Percentiles rank a stretch among this genome's conserved stretches.
Conservation (phyloP, 2,329 filamentous ascomycete species). For the Neonectria coccinea region DNA sequence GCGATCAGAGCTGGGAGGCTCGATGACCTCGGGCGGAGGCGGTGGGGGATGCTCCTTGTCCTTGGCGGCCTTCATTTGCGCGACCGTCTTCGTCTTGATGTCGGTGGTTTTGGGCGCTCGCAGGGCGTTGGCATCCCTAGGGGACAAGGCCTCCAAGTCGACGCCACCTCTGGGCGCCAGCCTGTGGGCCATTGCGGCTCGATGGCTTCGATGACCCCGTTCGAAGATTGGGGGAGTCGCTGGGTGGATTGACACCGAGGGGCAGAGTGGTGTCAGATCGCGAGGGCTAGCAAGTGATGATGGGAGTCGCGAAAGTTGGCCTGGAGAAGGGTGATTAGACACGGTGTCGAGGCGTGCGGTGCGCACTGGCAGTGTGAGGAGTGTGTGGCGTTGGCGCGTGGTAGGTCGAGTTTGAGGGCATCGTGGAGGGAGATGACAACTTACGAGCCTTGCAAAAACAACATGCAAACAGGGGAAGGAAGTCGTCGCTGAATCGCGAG, state of each 20-base stretch:
- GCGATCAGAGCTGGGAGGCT: conserved; percentile 76
- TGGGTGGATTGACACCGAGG: conserved; percentile 15
- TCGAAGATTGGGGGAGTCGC: conserved; percentile 13
- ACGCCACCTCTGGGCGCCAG: conserved; percentile 61
- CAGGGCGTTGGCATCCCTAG: conserved; percentile 73
- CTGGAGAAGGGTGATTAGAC: conserved; percentile 30
- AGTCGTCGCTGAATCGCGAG: conserved; percentile 29
- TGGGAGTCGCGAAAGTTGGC: conserved; percentile 30
- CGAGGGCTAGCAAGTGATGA: conserved; percentile 33
- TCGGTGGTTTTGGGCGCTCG: conserved; percentile 62
- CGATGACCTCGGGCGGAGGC: conserved; percentile 69
- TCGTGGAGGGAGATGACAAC: conserved; percentile 29
- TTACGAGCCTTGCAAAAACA: conserved; percentile 43
- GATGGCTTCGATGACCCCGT: conserved; percentile 13
- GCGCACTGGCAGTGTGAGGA: not conserved
- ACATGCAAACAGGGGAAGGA: conserved; percentile 44
- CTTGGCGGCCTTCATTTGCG: conserved; percentile 66
- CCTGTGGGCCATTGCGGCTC: conserved; percentile 59
- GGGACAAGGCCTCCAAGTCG: conserved; percentile 73
- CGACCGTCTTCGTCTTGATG: conserved; percentile 64
- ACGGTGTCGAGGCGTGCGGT: not conserved
- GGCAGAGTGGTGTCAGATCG: conserved; percentile 23
- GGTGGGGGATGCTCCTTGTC: conserved; percentile 76
- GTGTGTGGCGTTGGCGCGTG: conserved; percentile 1
- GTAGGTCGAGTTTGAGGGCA: conserved; percentile 13